A percentile compares a stretch with the other conserved stretches of the same genome.
phyloP scores from a whole-genome alignment of 2,329 filamentous ascomycete genomes.

The Fusarium goolgardi region DNA sequence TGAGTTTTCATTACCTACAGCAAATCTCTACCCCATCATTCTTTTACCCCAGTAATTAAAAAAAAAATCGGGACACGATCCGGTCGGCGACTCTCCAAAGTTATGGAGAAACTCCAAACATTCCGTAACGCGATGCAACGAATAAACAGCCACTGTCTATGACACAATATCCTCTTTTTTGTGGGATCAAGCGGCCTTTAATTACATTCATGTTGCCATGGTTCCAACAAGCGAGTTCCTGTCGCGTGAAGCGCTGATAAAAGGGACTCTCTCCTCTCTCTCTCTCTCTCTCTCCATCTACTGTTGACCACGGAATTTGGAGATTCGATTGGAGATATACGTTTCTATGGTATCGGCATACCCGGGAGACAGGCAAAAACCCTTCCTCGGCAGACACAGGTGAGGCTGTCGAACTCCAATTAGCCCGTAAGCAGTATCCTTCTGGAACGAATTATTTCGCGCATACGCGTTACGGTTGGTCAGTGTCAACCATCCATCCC shows the following conservation, averaged over 20 bases:
- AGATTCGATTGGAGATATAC: not conserved
- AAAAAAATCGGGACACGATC: constrained; percentile 8
- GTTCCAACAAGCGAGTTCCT: not conserved
- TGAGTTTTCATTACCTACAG: constrained; percentile 23
- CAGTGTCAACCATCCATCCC: not conserved
- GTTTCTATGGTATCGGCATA: not conserved
- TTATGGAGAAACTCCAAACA: constrained; percentile 15
- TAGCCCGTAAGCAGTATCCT: constrained; percentile 5
- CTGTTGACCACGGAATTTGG: not conserved
- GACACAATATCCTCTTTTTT: constrained; percentile 16
- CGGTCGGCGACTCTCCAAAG: constrained; percentile 17
- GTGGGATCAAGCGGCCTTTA: constrained; percentile 16
- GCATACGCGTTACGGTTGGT: not conserved
- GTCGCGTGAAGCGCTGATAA: not conserved
- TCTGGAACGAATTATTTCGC: constrained; percentile 17
- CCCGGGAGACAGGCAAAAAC: constrained; percentile 7
- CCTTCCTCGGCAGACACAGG: constrained; percentile 1
- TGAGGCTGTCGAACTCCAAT: constrained; percentile 5
- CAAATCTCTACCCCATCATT: constrained; percentile 16
- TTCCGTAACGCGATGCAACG: not conserved
- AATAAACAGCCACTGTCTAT: not conserved
- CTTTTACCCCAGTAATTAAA: not conserved
- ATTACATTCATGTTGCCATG: not conserved
- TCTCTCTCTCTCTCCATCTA: not conserved
- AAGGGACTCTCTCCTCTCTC: not conserved